These are phyloP conservation scores for Thielaviopsis ethacetica DNA, from an alignment of 2,329 filamentous ascomycete genomes.

Conservation along the genomic window DNA sequence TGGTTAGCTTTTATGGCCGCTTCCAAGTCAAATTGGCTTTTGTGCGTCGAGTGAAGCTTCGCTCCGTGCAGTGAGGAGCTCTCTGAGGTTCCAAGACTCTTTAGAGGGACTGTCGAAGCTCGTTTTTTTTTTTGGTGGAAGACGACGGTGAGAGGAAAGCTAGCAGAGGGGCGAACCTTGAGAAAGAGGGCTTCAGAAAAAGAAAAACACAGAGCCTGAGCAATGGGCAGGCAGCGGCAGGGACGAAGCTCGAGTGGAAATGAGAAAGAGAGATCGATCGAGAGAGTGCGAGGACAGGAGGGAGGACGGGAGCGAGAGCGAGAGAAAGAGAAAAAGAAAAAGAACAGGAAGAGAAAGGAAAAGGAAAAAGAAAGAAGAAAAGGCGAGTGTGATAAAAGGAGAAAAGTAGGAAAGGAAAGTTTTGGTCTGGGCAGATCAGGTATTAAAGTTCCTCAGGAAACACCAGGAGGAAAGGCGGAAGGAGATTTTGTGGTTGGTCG, in stretches of 20 bases:
- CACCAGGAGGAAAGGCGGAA: background rate
- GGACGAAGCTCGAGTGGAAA: background rate
- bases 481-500: background rate
- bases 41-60: too few species aligned
- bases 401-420: background rate
- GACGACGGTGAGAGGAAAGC: background rate
- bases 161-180: background rate
- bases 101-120: background rate
- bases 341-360: background rate
- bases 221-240: background rate
- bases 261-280: too few species aligned
- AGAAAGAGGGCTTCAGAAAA: background rate
- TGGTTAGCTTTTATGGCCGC: background rate
- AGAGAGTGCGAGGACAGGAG: slow-evolving; percentile 3
- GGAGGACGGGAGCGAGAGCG: background rate
- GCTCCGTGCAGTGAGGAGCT: too few species aligned
- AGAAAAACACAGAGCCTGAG: background rate
- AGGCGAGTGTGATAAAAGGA: background rate
- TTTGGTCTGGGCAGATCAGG: background rate
- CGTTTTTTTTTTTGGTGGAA: too few species aligned
- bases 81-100: too few species aligned
- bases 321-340: background rate
- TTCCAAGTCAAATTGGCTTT: background rate
- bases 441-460: background rate
- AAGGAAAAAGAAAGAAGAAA: background rate